Conservation (phyloP, 192 early-diverging fungal species). For the Cladochytrium replicatum region DNA sequence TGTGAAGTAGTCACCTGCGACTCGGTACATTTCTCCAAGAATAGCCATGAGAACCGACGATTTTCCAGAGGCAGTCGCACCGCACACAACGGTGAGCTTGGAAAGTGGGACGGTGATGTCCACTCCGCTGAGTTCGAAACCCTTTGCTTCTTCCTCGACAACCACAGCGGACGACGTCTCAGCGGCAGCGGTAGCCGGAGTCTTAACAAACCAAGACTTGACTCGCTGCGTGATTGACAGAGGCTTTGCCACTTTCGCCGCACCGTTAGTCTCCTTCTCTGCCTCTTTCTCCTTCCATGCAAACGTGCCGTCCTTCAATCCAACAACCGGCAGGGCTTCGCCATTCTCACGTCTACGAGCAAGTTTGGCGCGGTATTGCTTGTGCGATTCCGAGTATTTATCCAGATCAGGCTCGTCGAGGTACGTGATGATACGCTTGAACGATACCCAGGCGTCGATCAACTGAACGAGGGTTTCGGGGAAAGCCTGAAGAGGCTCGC, state of each 20-base stretch:
- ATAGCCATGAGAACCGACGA: slow-evolving; percentile 63
- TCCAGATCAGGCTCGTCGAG: slow-evolving; percentile 22
- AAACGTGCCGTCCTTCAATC: slow-evolving; percentile 18
- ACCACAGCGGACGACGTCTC: no score
- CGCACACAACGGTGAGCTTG: slow-evolving; percentile 67
- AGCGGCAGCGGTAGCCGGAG: slow-evolving; percentile 62
- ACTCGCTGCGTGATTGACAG: no score
- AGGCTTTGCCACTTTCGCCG: slow-evolving; percentile 44
- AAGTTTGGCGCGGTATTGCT: slow-evolving; percentile 65
- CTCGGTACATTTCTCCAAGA: slow-evolving; percentile 62
- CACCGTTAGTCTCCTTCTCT: neutral
- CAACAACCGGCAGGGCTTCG: slow-evolving; percentile 29
- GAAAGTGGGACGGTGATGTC: slow-evolving; percentile 57
- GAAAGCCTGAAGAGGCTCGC: slow-evolving; percentile 36
- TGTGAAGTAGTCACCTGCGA: slow-evolving; percentile 25
- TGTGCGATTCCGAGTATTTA: slow-evolving; percentile 40
- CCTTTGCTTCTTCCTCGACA: slow-evolving; percentile 29
- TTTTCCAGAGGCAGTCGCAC: slow-evolving; percentile 79
- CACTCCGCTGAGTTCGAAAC: slow-evolving; percentile 52
- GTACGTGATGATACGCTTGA: slow-evolving; percentile 31
- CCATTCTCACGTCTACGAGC: slow-evolving; percentile 40
- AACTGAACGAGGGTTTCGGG: slow-evolving; percentile 44
- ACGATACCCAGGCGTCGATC: slow-evolving; percentile 35
- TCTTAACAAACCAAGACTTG: no score
- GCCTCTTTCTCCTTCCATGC: slow-evolving; percentile 10